Conservation (phyloP, 2,329 filamentous ascomycete genomes). For the Nemania sp. region DNA sequence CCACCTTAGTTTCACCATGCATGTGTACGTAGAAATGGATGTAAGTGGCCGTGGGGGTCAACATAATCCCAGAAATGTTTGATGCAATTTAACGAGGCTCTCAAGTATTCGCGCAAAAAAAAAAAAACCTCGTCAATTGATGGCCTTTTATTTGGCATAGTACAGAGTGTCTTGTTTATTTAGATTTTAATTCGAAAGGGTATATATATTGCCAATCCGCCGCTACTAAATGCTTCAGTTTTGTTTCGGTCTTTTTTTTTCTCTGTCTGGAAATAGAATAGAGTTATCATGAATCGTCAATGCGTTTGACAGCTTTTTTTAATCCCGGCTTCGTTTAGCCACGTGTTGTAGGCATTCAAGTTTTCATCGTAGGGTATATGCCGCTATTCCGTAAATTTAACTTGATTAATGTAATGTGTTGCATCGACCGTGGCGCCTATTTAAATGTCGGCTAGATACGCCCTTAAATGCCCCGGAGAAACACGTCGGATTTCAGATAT, state of each 20-base stretch:
- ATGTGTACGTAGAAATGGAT: slow-evolving; percentile 10
- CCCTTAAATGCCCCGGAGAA: not conserved
- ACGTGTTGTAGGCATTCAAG: not conserved
- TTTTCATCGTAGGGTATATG: slow-evolving; percentile 1
- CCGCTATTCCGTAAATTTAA: not conserved
- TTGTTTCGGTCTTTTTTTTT: slow-evolving; percentile 5
- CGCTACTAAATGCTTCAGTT: slow-evolving; percentile 27
- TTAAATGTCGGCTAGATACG: not conserved
- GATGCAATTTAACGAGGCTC: slow-evolving; percentile 19
- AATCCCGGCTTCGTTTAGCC: slow-evolving; percentile 5
- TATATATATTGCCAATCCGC: slow-evolving; percentile 34
- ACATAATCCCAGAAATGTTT: not conserved
- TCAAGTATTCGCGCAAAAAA: not conserved
- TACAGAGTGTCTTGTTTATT: not conserved
- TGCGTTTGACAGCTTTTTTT: slow-evolving; percentile 6
- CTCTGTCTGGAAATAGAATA: slow-evolving; percentile 11
- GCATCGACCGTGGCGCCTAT: not conserved
- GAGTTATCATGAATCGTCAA: slow-evolving; percentile 10
- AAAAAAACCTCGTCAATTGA: not conserved
- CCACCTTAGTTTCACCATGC: slow-evolving; percentile 8
- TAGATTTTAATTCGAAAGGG: slow-evolving; percentile 22
- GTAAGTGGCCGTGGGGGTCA: slow-evolving; percentile 14
- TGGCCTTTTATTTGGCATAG: not conserved
- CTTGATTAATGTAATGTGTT: slow-evolving; percentile 16
- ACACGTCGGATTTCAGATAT: not conserved